Evolutionary conservation across 768 basidiomycete species (phyloP).

Genomic region (Cytidiella melzeri): DNA sequence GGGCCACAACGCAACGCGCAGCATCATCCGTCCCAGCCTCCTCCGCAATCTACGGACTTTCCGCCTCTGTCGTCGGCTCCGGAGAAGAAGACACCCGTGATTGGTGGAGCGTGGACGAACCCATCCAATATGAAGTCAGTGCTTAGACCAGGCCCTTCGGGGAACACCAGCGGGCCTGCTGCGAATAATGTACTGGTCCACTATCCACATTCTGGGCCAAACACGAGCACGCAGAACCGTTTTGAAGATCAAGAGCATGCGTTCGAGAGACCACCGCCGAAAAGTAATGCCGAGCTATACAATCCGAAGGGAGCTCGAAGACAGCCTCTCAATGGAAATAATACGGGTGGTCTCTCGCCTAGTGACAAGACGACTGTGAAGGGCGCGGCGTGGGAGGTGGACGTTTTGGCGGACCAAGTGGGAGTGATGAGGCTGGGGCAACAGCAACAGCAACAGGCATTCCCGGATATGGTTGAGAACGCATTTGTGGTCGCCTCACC

Average conservation of each 20-base stretch:
- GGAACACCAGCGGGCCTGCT: constrained; percentile 13
- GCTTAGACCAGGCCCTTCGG: constrained; percentile 33
- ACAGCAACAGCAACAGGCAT: no score
- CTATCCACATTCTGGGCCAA: constrained; percentile 24
- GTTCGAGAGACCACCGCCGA: constrained; percentile 44
- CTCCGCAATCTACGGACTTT: constrained; percentile 59
- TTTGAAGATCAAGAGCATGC: constrained; percentile 41
- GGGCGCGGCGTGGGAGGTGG: not conserved
- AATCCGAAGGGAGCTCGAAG: constrained; percentile 27
- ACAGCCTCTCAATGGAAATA: not conserved
- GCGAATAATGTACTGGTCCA: constrained; percentile 32
- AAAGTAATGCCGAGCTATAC: constrained; percentile 34
- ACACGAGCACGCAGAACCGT: constrained; percentile 20
- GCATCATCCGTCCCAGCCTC: constrained; percentile 25
- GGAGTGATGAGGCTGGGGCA: not conserved
- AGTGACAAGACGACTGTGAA: not conserved
- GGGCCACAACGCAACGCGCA: not conserved
- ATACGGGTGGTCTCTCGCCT: not conserved
- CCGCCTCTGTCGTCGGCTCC: constrained; percentile 51
- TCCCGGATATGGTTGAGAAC: not conserved
- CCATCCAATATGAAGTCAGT: constrained; percentile 45
- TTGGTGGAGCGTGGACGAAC: constrained; percentile 69
- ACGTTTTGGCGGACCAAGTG: not conserved
- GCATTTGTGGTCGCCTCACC: not conserved
- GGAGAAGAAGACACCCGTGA: constrained; percentile 49